Conservation (phyloP, 73 alveolate species). For the Stentor roeselii region DNA sequence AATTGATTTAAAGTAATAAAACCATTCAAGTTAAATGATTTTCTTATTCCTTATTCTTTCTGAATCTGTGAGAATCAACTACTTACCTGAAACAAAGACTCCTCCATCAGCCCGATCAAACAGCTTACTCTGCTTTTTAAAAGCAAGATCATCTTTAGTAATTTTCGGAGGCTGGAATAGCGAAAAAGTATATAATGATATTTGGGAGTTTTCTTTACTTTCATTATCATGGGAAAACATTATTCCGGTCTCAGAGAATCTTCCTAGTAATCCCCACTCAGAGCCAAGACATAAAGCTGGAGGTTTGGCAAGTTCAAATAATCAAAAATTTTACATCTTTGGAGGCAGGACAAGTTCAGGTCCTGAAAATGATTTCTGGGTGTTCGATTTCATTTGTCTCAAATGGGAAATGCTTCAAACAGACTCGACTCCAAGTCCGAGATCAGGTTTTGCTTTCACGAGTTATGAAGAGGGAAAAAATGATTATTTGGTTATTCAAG, state of each 20-base stretch:
- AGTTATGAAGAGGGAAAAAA: neutral
- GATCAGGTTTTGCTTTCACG: neutral
- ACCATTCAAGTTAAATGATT: too few species aligned
- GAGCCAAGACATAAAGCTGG: neutral
- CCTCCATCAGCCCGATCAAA: neutral
- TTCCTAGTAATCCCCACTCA: neutral
- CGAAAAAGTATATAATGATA: neutral
- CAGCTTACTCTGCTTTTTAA: neutral
- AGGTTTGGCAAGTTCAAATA: neutral
- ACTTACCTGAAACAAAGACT: neutral
- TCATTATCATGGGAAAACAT: neutral
- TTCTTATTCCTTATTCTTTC: too few species aligned
- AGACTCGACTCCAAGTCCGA: neutral
- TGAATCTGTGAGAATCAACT: too few species aligned
- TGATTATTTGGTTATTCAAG: neutral
- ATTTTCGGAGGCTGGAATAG: neutral
- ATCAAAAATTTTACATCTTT: neutral
- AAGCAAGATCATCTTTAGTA: neutral
- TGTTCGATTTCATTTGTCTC: neutral
- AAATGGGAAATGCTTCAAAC: neutral
- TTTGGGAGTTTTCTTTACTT: neutral
- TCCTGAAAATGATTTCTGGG: neutral
- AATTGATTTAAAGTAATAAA: too few species aligned
- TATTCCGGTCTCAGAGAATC: neutral
- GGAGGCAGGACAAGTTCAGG: neutral